Evolutionary conservation across 352 stramenopile genomes (phyloP), one percentile per base, ranked within the genome.

Genomic region (Elongisporangium senticosum): DNA sequence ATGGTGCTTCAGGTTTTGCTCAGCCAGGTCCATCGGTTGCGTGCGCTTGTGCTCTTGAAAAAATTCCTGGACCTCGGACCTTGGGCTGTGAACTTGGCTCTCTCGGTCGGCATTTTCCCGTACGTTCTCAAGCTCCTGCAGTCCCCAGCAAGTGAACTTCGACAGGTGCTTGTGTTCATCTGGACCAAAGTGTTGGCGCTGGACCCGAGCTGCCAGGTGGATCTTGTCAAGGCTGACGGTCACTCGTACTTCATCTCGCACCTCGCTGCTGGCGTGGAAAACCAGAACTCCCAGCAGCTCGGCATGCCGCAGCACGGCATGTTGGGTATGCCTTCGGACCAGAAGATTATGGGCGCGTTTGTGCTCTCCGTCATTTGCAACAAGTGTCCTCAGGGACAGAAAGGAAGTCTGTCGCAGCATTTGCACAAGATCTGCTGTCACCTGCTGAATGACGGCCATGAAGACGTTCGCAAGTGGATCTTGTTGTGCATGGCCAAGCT

Each of bases 81-180:
- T 0, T 97, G 89, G 88, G 88, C 90, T 13, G 87, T 97, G 15
- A 95, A 96, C 48, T 60, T 96, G 11, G 87, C 87, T 8, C 73
- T 99, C 2, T 98, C 86, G 15, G 93, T 99, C 40, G 95, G 93
- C 15, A 99, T 99, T 57, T 99, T 99, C 58, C 97, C 97, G 4
- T 99, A 99, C 62, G 96, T 99, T 10, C 80, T 99, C 24, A 99
- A 99, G 71, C 73, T 99, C 7, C 74, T 99, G 10, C 93, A 98
- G 69, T 98, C 89, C 51, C 88, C 95, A 10, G 94, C 96, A 7
- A 91, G 83, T 33, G 96, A 99, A 61, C 94, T 99, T 40, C 96
- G 97, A 8, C 93, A 98, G 54, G 89, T 98, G 6, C 79, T 99
- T 13, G 91, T 95, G 8, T 93, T 92, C 50, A 93, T 95, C 55